Conservation (phyloP, 2,329 filamentous ascomycete genomes). For the Nakataea oryzae region DNA sequence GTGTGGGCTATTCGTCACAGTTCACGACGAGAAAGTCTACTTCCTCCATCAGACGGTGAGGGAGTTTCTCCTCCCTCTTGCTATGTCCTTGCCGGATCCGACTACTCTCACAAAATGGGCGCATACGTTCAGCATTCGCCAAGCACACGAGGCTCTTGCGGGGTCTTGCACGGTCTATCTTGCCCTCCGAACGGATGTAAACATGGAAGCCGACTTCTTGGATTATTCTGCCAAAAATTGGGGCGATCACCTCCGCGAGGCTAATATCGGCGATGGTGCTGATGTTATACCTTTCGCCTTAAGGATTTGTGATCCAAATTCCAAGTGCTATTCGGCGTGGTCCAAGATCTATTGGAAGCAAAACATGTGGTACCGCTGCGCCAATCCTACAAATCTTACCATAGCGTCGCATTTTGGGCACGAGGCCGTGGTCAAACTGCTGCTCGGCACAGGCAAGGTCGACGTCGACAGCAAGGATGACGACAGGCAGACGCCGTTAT, state of each 20-base stretch:
- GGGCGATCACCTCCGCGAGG: constrained; percentile 12
- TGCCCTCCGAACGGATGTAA: not conserved
- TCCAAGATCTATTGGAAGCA: not conserved
- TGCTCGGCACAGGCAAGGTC: constrained; percentile 1
- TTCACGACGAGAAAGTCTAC: constrained; percentile 16
- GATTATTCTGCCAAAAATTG: constrained; percentile 13
- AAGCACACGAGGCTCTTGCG: constrained; percentile 13
- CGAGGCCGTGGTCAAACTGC: constrained; percentile 1
- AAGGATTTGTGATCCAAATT: constrained; percentile 8
- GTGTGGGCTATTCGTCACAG: constrained; percentile 19
- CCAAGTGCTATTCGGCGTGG: constrained; percentile 6
- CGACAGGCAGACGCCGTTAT: constrained; percentile 1
- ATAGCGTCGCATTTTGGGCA: constrained; percentile 10
- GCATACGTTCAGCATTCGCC: constrained; percentile 9
- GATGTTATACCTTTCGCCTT: constrained; percentile 5
- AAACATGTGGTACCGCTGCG: accelerated
- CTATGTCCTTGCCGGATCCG: constrained; percentile 2
- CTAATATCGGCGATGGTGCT: constrained; percentile 4
- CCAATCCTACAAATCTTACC: constrained; percentile 5
- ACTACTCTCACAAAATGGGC: constrained; percentile 8
- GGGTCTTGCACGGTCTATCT: constrained; percentile 13
- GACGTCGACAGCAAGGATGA: not conserved
- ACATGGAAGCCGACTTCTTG: constrained; percentile 7
- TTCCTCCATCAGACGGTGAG: constrained; percentile 21
- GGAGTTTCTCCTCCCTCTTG: constrained; percentile 17